These are phyloP conservation scores for Trichoderma reesei DNA, from an alignment of 495 filamentous ascomycete genomes.

Conservation along the genomic window DNA sequence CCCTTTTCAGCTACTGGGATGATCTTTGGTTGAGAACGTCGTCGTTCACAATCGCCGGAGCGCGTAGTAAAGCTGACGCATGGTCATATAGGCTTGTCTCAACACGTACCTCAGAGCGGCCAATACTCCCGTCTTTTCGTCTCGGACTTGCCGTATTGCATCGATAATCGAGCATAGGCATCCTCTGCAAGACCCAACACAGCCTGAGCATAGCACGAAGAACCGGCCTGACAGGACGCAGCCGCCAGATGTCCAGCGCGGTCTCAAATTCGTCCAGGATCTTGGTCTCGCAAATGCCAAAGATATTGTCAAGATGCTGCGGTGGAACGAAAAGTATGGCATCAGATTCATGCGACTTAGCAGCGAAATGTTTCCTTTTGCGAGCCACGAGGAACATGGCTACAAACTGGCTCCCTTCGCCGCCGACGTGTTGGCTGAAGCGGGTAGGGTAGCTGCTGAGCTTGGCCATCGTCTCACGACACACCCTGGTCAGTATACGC, in stretches of 20 bases:
- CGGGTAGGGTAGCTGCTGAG: conserved; percentile 66
- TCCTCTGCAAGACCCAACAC: conserved; percentile 61
- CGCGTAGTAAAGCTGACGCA: neutral
- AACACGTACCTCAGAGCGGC: conserved; percentile 86
- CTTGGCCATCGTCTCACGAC: conserved; percentile 80
- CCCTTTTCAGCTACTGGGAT: neutral
- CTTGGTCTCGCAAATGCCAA: conserved; percentile 73
- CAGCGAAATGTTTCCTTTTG: conserved; percentile 96
- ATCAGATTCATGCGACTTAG: conserved; percentile 91
- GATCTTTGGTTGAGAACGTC: neutral
- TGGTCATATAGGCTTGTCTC: conserved; percentile 59
- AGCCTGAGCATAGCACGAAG: conserved; percentile 70
- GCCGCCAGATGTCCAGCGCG: conserved; percentile 48
- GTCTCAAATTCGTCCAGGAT: conserved; percentile 62
- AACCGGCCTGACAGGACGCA: conserved; percentile 69
- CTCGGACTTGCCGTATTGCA: conserved; percentile 81
- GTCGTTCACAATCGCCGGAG: neutral
- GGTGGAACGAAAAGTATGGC: conserved; percentile 87
- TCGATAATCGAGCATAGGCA: conserved; percentile 85
- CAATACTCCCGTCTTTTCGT: conserved; percentile 81
- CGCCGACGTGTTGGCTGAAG: conserved; percentile 62
- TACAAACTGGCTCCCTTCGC: conserved; percentile 86
- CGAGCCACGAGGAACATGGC: conserved; percentile 76
- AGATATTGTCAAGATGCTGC: conserved; percentile 75
- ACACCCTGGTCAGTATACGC: conserved; percentile 89